Conservation (phyloP, 768 basidiomycete species). For the Podaxis sp. region DNA sequence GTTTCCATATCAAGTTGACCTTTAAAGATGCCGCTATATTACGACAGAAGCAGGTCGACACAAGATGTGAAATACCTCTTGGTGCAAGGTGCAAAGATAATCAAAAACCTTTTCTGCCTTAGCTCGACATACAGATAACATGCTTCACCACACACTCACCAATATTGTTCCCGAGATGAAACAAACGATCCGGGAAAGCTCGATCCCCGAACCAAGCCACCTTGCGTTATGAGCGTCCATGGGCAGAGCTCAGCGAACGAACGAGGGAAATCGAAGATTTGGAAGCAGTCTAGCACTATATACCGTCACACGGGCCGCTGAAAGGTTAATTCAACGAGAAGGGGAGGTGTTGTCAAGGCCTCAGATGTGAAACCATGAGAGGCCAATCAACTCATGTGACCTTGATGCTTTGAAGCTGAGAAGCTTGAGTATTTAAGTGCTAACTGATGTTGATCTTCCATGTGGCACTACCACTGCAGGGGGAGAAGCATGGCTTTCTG, state of each 20-base stretch:
- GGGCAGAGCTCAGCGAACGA: neutral
- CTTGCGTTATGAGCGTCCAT: neutral
- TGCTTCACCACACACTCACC: neutral
- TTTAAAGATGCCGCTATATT: conserved; percentile 25
- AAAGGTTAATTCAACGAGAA: neutral
- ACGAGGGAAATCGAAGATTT: neutral
- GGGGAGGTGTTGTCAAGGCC: neutral
- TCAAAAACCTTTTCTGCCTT: conserved; percentile 1
- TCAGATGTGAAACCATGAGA: neutral
- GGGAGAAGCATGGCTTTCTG: neutral
- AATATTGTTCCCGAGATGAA: neutral
- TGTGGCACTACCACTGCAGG: neutral
- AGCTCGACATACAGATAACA: neutral
- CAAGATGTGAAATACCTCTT: neutral
- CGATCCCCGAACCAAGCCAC: neutral
- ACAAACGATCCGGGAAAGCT: neutral
- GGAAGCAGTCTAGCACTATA: neutral
- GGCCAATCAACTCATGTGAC: neutral
- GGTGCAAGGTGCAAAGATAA: neutral
- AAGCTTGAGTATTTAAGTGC: neutral
- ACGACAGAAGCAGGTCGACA: neutral
- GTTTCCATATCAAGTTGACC: conserved; percentile 10
- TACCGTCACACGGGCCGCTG: neutral
- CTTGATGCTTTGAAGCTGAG: neutral
- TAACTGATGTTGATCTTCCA: neutral